Evolutionary conservation across 1,284 basidiomycete genomes (phyloP).

Genomic region (Apiotrichum laibachii): DNA sequence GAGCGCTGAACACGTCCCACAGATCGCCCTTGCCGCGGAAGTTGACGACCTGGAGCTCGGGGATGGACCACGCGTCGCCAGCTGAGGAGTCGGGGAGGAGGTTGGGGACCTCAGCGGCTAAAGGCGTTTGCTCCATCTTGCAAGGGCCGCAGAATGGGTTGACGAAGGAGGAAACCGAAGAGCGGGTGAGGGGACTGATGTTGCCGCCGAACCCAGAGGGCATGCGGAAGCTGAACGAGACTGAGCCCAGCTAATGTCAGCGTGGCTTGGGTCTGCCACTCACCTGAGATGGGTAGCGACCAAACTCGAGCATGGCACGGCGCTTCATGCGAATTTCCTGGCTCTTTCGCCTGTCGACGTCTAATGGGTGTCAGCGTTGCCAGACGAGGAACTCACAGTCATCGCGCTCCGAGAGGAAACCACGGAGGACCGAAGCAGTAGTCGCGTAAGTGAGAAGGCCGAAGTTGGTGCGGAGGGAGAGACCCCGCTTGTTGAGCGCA

Average conservation of each 20-base stretch:
- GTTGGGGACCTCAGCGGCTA: no score
- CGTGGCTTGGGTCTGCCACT: not conserved
- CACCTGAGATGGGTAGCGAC: slow-evolving; percentile 11
- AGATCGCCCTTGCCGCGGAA: not conserved
- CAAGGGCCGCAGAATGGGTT: not conserved
- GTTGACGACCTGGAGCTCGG: slow-evolving; percentile 7
- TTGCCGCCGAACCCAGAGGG: not conserved
- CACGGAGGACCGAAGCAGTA: not conserved
- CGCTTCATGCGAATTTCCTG: slow-evolving; percentile 4
- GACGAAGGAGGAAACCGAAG: not conserved
- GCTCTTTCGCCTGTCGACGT: slow-evolving; percentile 1
- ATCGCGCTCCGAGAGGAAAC: slow-evolving; percentile 8
- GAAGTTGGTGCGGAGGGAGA: not conserved
- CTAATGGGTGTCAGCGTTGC: not conserved
- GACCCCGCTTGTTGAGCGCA: slow-evolving; percentile 2
- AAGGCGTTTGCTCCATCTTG: not conserved
- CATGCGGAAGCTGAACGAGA: slow-evolving; percentile 3
- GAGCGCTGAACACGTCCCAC: slow-evolving; percentile 11
- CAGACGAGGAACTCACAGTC: slow-evolving; percentile 1
- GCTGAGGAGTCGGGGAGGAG: slow-evolving; percentile 3
- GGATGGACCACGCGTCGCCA: slow-evolving; percentile 7
- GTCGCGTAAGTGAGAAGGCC: not conserved
- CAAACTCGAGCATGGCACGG: slow-evolving; percentile 4
- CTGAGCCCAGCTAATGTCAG: slow-evolving; percentile 13
- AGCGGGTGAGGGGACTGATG: not conserved